These are phyloP conservation scores for Fusarium sp. DNA, from an alignment of 2,329 filamentous ascomycete species.

Conservation along the genomic window DNA sequence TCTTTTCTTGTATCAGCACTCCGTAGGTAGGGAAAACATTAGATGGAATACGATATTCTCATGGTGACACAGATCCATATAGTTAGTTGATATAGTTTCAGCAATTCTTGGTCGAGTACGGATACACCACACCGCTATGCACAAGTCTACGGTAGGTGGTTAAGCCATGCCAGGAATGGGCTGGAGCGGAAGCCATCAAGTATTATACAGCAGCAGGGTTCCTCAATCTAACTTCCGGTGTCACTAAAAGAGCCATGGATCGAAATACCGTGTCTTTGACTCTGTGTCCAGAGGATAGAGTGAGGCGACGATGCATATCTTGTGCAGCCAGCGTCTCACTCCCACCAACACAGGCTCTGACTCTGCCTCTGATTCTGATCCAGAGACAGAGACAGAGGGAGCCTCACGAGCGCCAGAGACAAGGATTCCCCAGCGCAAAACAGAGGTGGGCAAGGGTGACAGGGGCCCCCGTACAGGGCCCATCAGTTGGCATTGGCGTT, in stretches of 20 bases:
- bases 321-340: constrained; percentile 11
- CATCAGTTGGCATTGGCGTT: constrained; percentile 14
- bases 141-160: constrained; percentile 2
- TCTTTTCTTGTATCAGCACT: constrained; percentile 29
- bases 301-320: constrained; percentile 35
- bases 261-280: not conserved
- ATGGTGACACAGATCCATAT: constrained; percentile 9
- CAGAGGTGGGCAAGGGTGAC: constrained; percentile 2
- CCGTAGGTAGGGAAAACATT: not conserved
- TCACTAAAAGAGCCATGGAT: constrained; percentile 5
- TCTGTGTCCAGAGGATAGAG: constrained; percentile 19
- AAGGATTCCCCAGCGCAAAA: constrained; percentile 46
- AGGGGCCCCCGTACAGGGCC: constrained; percentile 7
- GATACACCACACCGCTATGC: constrained; percentile 11
- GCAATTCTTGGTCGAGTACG: not conserved
- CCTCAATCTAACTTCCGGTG: constrained; percentile 10
- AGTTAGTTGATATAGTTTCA: not conserved
- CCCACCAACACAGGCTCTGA: not conserved
- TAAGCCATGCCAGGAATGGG: constrained; percentile 6
- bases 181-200: constrained; percentile 17
- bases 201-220: not conserved
- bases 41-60: not conserved
- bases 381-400: not conserved
- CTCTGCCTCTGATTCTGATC: no score
- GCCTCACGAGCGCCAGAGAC: constrained; percentile 33